Evolutionary conservation across 208 protist species (phyloP).

Genomic region (Trypanosoma scelopori): DNA sequence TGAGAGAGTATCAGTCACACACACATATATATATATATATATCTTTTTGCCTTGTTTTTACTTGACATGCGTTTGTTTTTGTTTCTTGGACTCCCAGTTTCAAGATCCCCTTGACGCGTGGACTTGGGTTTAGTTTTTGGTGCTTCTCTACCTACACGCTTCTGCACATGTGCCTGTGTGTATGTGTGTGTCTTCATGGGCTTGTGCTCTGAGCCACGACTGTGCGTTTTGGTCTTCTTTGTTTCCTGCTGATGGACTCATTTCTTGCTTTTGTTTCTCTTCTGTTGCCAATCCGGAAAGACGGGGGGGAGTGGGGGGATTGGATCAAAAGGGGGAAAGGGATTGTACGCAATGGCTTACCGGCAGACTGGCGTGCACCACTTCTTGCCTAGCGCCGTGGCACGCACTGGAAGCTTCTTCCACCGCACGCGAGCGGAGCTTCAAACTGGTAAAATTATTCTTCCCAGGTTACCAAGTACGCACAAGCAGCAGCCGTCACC

Average conservation of each 20-base stretch:
- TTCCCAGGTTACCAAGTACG: slow-evolving; percentile 35
- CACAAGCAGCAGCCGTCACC: not conserved
- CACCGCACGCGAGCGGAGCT: slow-evolving; percentile 16
- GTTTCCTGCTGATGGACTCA: slow-evolving; percentile 8
- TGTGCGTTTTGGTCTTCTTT: not conserved
- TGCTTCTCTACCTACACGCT: too few species aligned
- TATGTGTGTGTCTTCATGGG: too few species aligned
- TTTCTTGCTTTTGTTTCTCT: not conserved
- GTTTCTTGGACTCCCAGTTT: too few species aligned
- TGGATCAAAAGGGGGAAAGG: not conserved
- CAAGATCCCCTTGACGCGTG: too few species aligned
- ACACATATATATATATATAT: too few species aligned
- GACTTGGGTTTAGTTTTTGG: too few species aligned
- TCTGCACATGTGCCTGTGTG: too few species aligned
- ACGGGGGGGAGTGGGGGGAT: not conserved
- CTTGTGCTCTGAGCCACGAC: too few species aligned
- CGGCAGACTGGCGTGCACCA: not conserved
- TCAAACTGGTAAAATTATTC: slow-evolving; percentile 46
- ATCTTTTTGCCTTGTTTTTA: too few species aligned
- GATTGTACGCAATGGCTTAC: slow-evolving; percentile 3
- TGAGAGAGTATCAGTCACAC: too few species aligned
- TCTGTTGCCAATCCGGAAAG: not conserved
- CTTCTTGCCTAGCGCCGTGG: not conserved
- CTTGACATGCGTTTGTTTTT: too few species aligned
- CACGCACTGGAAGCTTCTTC: not conserved